phyloP scores from a whole-genome alignment of 495 filamentous ascomycete species.

The Durotheca rogersii region DNA sequence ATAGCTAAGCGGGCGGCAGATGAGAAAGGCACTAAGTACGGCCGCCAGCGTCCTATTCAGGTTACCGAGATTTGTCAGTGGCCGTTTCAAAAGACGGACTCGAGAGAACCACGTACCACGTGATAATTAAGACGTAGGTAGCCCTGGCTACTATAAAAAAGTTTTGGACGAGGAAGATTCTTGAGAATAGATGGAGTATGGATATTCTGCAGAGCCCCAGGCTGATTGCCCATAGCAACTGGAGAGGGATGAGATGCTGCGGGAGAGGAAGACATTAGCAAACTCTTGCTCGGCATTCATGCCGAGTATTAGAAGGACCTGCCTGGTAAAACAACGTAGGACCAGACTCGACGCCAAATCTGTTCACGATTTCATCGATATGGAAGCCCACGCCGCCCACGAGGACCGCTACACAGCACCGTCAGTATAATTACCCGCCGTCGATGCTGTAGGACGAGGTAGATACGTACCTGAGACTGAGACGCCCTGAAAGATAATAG shows the following conservation, averaged over 20 bases:
- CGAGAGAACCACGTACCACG: conserved; percentile 19
- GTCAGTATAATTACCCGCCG: conserved; percentile 1
- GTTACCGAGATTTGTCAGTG: background rate
- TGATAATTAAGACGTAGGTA: conserved; percentile 25
- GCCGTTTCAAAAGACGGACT: background rate
- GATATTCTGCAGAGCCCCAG: conserved; percentile 35
- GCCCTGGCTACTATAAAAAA: conserved; percentile 26
- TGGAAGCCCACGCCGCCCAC: conserved; percentile 24
- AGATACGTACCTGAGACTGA: conserved; percentile 28
- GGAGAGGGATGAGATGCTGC: conserved; percentile 20
- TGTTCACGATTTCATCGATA: conserved; percentile 19
- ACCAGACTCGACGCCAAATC: conserved; percentile 21
- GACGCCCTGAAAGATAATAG: conserved; percentile 24
- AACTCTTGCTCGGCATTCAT: background rate
- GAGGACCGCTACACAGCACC: conserved; percentile 21
- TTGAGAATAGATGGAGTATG: conserved; percentile 28
- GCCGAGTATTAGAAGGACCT: background rate
- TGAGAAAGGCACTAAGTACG: conserved; percentile 28
- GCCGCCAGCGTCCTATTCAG: conserved; percentile 26
- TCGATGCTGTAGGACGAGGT: background rate
- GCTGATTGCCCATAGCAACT: conserved; percentile 30
- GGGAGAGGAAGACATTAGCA: conserved; percentile 2
- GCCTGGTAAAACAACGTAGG: conserved; percentile 18
- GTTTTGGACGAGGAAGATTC: conserved; percentile 28
- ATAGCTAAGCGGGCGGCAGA: conserved; percentile 30